Conservation (phyloP, 2,329 filamentous ascomycete species). For the Rhytidhysteron rufulum region DNA sequence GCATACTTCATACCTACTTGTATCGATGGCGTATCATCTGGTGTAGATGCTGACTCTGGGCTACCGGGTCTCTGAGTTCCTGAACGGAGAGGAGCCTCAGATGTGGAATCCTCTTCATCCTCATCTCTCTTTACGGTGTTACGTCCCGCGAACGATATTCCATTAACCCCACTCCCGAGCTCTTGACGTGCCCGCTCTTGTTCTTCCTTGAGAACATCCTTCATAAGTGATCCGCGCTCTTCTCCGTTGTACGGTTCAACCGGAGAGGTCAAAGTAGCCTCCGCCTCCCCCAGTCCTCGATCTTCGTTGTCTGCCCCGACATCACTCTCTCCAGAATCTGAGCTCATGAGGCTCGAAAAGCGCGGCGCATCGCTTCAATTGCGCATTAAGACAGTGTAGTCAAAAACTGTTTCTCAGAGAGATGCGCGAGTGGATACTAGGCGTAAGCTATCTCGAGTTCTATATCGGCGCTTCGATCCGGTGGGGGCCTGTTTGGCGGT, state of each 20-base stretch:
- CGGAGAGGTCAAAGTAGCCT: slow-evolving; percentile 54
- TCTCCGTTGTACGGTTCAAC: slow-evolving; percentile 44
- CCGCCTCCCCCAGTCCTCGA: slow-evolving; percentile 40
- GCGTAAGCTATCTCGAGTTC: no score
- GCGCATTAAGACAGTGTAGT: slow-evolving; percentile 14
- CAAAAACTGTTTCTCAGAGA: no score
- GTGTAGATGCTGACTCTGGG: slow-evolving; percentile 68
- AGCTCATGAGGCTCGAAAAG: slow-evolving; percentile 62
- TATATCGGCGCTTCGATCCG: no score
- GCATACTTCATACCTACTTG: slow-evolving; percentile 54
- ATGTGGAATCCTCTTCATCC: slow-evolving; percentile 18
- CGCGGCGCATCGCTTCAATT: slow-evolving; percentile 51
- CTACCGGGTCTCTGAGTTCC: slow-evolving; percentile 48
- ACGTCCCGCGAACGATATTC: slow-evolving; percentile 29
- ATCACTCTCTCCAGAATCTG: slow-evolving; percentile 60
- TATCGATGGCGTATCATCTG: slow-evolving; percentile 80
- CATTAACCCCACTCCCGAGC: slow-evolving; percentile 20
- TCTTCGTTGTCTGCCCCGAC: slow-evolving; percentile 58
- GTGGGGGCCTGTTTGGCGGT: no score
- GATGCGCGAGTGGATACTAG: neutral
- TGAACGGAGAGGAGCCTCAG: slow-evolving; percentile 16
- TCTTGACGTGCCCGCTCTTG: slow-evolving; percentile 17
- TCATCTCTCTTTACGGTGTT: slow-evolving; percentile 17
- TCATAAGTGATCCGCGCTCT: slow-evolving; percentile 6
- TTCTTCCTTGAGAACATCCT: slow-evolving; percentile 13